Base-by-base conservation (phyloP, 768 basidiomycete genomes). In the Mrakia frigida region DNA sequence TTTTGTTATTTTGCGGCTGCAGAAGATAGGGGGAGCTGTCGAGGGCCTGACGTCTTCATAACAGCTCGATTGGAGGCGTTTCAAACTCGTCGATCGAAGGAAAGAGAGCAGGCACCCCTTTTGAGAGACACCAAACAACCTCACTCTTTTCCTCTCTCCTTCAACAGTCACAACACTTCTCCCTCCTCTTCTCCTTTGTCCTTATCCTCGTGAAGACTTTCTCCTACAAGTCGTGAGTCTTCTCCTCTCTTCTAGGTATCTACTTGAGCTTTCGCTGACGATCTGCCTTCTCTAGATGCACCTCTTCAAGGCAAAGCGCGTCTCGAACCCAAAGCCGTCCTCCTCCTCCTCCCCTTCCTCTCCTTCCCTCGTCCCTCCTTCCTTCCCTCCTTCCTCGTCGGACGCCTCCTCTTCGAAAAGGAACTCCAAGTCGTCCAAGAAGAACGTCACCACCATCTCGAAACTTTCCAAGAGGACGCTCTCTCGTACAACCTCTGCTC, bases 401-500 rank as follows among this genome's bases (percentile, higher is more conserved):
- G 11, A 43, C 23, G 21, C 65, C 43, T 68, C 65, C 25, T 37
- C 65, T 37, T 68, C 65, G 14, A 68, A 68, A n/a, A 4, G 37
- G 6, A 41, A 68, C 65, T 35, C 37, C 13, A 68, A 68, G 23
- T 39, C 65, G 37, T n/a, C 39, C 23, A 68, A 68, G 37, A 68
- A 68, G 65, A 39, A 13, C 11, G 65, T 68, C 31, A 14, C 28
- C 35, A 65, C 65, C 35, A 68, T 39, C 35, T n/a, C 25, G 6
- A 68, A 68, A 23, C 65, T 35, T 1, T 68, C 65, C 35, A 68
- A 68, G 39, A 35, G 65, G 11, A 39, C 65, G 18, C 65, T 68
- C 18, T 35, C 35, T 37, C 65, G 65, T 35, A 39, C 65, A 25
- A 11, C 37, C 18, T 68, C 65, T 7, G 37, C 39, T 18, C 35